Base-by-base conservation (phyloP, 2,329 filamentous ascomycete species). In the Alternaria incomplexa region DNA sequence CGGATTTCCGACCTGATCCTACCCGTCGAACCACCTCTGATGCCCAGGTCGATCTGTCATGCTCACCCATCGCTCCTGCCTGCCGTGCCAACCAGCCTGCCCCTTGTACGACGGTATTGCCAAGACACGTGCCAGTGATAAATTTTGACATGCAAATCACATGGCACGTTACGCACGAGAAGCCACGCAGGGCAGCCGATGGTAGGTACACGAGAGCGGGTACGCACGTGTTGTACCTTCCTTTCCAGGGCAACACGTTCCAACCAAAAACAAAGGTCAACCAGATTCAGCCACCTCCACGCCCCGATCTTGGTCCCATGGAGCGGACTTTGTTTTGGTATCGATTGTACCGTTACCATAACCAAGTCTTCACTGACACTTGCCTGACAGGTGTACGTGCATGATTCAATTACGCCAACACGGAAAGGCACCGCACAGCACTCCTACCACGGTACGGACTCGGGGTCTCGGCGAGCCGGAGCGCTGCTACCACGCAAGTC, bases 181-280 rank as follows among this genome's bases (percentile, higher is more conserved):
- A 40, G 52, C 46, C 23, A 51, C 46, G 53, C 53, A 57, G 53
- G 58, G 58, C 46, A 48, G 47, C 50, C 32, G 9, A 25, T 40
- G 48, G 30, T 20, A 52, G 48, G 20, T 52, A 48, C 47, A 58
- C 40, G 36, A 61, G 36, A 20, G 50, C 58, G 53, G 58, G 54
- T 61, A 61, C 46, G 26, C 58, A 61, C 58, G 58, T 61, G 58
- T 61, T 32, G 36, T 46, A 45, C 53, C 22, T 61, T 52, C 53
- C 58, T 51, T 52, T 56, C 40, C 50, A 32, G 43, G 43, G 30
- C 15, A 60, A 46, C 45, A 20, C 47, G 47, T 46, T 43, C 40
- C 43, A 43, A 17, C n/a, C 15, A 61, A 52, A 40, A 61, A 28
- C 20, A 61, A 54, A 25, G 7, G 17, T 5, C 46, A 30, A 22